Percentiles rank a stretch among this genome's conserved stretches.
Evolutionary conservation across 2,329 filamentous ascomycete genomes (phyloP).

Genomic region (Tolypocladium sp.): DNA sequence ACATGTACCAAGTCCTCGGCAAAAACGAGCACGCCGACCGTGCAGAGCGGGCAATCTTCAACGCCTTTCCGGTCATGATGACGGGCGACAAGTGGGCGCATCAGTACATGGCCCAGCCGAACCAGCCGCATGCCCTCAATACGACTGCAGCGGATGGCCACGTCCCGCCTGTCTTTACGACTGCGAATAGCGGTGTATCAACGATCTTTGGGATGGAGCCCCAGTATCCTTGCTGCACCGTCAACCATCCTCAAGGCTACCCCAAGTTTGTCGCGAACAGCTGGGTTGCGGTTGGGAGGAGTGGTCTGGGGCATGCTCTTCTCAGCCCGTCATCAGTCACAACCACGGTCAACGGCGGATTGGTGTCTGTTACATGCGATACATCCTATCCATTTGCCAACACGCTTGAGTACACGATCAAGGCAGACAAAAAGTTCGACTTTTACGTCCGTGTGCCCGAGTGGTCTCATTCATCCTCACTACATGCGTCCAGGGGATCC

Average conservation of each 20-base stretch:
- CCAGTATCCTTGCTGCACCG: slow-evolving; percentile 46
- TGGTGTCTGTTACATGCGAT: slow-evolving; percentile 31
- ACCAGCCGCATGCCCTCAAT: slow-evolving; percentile 37
- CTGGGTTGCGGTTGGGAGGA: slow-evolving; percentile 30
- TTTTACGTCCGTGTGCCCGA: slow-evolving; percentile 18
- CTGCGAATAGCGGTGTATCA: slow-evolving; percentile 29
- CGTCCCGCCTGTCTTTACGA: slow-evolving; percentile 30
- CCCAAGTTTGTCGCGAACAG: slow-evolving; percentile 43
- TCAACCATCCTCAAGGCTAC: slow-evolving; percentile 48
- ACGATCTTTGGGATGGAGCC: slow-evolving; percentile 40
- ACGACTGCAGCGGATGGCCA: slow-evolving; percentile 24
- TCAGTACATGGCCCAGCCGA: slow-evolving; percentile 45
- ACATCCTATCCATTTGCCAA: slow-evolving; percentile 36
- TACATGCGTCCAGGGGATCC: slow-evolving; percentile 11
- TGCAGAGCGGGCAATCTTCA: slow-evolving; percentile 44
- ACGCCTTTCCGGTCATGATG: slow-evolving; percentile 41
- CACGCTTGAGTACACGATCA: slow-evolving; percentile 16
- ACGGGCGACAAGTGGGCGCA: slow-evolving; percentile 44
- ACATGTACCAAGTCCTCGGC: slow-evolving; percentile 22
- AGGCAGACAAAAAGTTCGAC: slow-evolving; percentile 14
- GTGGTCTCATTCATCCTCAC: slow-evolving; percentile 10
- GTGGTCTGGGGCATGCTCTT: slow-evolving; percentile 40
- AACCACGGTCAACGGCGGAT: slow-evolving; percentile 21
- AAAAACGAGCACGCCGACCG: slow-evolving; percentile 35
- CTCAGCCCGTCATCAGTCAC: slow-evolving; percentile 34